Evolutionary conservation across 139 green algal species (phyloP).

Genomic region (Trebouxia sp.): DNA sequence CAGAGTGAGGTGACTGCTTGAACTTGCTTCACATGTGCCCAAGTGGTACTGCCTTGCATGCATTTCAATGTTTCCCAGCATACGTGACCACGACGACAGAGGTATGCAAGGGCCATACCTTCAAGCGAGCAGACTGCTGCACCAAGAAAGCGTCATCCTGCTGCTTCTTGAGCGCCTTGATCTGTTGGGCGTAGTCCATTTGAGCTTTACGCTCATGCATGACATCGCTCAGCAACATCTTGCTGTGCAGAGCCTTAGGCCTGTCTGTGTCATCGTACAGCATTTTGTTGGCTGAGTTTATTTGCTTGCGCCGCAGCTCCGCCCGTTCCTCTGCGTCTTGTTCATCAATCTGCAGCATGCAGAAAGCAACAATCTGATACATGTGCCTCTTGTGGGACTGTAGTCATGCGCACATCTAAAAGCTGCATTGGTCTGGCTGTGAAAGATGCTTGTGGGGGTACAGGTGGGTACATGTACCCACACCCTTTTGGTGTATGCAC

Average conservation of each 20-base stretch:
- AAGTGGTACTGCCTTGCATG: no score
- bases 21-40: no score
- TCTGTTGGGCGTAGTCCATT: slow-evolving; percentile 63
- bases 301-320: slow-evolving; percentile 58
- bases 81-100: no score
- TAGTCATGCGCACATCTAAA: neutral
- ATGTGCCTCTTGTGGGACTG: neutral
- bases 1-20: no score
- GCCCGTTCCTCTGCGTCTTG: slow-evolving; percentile 54
- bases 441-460: neutral
- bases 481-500: neutral
- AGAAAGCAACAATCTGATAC: neutral
- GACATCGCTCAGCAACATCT: slow-evolving; percentile 67
- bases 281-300: slow-evolving; percentile 79
- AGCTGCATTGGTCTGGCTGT: neutral
- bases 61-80: no score
- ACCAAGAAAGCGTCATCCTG: slow-evolving; percentile 66
- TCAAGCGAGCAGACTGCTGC: slow-evolving; percentile 58
- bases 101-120: no score
- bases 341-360: slow-evolving; percentile 52
- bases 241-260: slow-evolving; percentile 56
- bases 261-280: slow-evolving; percentile 74
- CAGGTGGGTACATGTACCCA: neutral
- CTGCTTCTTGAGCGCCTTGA: slow-evolving; percentile 53
- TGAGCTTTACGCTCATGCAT: slow-evolving; percentile 67